Conservation (phyloP, 106 monocot species). For the Vanilla planifolia region DNA sequence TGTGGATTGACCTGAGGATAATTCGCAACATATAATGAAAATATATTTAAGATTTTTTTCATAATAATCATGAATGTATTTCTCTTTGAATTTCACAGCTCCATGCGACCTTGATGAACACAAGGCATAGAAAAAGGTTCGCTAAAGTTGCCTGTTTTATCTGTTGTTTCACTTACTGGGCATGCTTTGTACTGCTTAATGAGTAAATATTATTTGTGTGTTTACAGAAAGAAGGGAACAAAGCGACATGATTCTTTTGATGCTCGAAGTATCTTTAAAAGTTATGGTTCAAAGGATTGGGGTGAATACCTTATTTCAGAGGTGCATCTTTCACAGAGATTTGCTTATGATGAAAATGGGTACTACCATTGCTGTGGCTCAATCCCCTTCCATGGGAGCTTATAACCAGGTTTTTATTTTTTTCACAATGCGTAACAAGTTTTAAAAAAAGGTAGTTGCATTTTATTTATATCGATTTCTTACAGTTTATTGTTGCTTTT, state of each 20-base stretch:
- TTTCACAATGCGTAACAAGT: too few species aligned
- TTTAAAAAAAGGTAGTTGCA: too few species aligned
- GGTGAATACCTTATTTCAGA: constrained; percentile 67
- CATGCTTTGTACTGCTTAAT: neutral
- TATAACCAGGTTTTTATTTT: too few species aligned
- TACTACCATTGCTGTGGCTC: constrained; percentile 86
- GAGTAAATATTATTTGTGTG: neutral
- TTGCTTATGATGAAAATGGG: constrained; percentile 54
- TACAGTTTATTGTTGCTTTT: too few species aligned
- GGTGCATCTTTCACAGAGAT: constrained; percentile 81
- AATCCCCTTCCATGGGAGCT: constrained; percentile 33
- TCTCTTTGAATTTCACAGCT: constrained; percentile 36
- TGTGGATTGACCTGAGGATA: neutral
- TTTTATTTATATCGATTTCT: too few species aligned
- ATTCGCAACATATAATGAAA: neutral
- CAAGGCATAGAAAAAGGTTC: constrained; percentile 63
- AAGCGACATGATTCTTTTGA: constrained; percentile 51
- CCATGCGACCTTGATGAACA: constrained; percentile 88
- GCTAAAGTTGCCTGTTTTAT: neutral
- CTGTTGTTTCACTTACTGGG: too few species aligned
- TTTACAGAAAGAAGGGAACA: constrained; percentile 27
- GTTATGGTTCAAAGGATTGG: constrained; percentile 66
- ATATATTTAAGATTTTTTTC: neutral
- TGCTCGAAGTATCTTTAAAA: constrained; percentile 56
- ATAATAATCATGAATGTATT: neutral